Base-by-base conservation (phyloP, 2,329 filamentous ascomycete species). In the Coleophoma eucalyptorum region DNA sequence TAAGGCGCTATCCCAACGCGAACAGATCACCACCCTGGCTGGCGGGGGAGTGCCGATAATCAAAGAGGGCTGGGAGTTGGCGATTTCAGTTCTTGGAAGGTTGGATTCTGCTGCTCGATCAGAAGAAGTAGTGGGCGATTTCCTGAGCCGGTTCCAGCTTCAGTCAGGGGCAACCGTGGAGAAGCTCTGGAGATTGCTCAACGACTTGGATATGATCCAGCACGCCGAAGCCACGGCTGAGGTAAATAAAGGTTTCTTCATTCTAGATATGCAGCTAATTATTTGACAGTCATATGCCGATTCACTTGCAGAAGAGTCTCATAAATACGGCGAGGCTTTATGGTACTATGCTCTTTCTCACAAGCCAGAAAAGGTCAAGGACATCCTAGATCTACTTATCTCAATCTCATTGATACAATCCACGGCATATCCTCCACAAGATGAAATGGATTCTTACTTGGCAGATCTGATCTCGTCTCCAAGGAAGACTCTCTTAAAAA, bases 271-370 rank as follows among this genome's bases (percentile, higher is more conserved):
- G 26, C 26, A 34, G 35, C 56, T 62, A 62, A 72, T 50, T 32
- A n/a, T 13, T n/a, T 18, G 26, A 26, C 62, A 96, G 89, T 84
- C 87, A 57, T 97, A 90, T 65, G 93, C 91, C 51, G 86, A 96
- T 57, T 78, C 85, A 44, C 77, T 96, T 37, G 82, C 85, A 11
- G 78, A 84, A 53, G 80, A 83, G 40, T 87, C 87, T 1, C 82
- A 89, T 60, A 81, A 87, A 49, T 97, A 93, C 59, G 93, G 93
- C 49, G 84, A 93, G 57, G 89, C 90, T 1, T 78, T 97, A 18
- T 86, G 94, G 72, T 97, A 95, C 73, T 97, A 94, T 66, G 88
- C 93, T 20, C 82, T 95, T 12, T 89, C 91, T 3, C 91, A 95
- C 63, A 83, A 86, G 21, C 74, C 83, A 2, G 76, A 80, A 56